Evolutionary conservation across 2,329 filamentous ascomycete genomes (phyloP), one percentile per base, ranked within the genome.

Genomic region (Anthostomella pinea): DNA sequence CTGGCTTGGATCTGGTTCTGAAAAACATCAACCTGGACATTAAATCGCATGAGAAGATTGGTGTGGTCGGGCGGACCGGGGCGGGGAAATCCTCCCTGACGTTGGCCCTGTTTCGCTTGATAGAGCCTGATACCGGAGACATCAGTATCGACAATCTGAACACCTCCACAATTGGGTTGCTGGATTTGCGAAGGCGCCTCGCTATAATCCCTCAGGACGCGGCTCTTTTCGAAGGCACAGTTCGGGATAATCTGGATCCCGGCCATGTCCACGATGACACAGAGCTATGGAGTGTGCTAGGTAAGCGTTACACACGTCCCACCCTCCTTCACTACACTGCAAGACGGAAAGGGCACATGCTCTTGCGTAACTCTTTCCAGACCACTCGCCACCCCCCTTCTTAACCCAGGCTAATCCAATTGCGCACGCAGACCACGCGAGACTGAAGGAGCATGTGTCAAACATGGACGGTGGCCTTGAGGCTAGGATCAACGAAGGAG

Each of bases 191-290:
- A 37, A 79, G 90, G 37, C 83, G 93, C 39, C 73, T 98, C 30
- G 91, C 93, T 36, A 98, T 98, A 57, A 98, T 98, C 50, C 93
- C 94, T 4, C 93, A 98, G 62, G 94, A 98, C 65, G 91, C 93
- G 19, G 91, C 91, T 46, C 78, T 98, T 44, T 98, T 98, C 55
- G 88, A 95, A 64, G 90, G 90, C 33, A 90, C 85, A 7, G 79
- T 98, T 46, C 81, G 93, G 49, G 93, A 98, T 65, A 98, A 98
- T 58, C 76, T 97, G 24, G 93, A 98, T 60, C 94, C 94, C 16
- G 87, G 85, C 18, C 87, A 95, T 60, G 87, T 94, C 36, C 90
- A 95, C 58, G 91, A 96, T 64, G 94, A 98, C 64, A 95, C 90
- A 5, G 93, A 97, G 60, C 73, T 98, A 21, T 98, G 93, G 93